Evolutionary conservation across 2,329 filamentous ascomycete genomes (phyloP).

Genomic region (Neonectria hederae): DNA sequence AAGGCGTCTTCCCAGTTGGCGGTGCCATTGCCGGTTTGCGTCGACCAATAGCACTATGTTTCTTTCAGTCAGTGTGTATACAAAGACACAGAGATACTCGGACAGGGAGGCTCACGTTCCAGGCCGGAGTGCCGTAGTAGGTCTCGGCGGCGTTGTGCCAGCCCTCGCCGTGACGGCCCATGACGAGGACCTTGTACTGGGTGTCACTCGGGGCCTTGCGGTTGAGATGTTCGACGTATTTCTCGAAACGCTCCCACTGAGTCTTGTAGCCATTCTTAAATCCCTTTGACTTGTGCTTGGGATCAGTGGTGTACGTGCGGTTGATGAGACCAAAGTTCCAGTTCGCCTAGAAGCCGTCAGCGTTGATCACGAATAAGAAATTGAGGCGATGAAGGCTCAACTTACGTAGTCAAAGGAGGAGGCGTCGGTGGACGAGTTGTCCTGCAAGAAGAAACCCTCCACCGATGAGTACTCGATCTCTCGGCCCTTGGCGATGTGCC

Average conservation of each 20-base stretch:
- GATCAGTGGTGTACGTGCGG: slow-evolving; percentile 67
- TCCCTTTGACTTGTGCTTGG: slow-evolving; percentile 44
- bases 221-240: slow-evolving; percentile 67
- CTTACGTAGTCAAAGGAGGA: slow-evolving; percentile 71
- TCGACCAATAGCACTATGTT: slow-evolving; percentile 70
- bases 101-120: slow-evolving; percentile 72
- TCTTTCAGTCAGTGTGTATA: not conserved
- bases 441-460: slow-evolving; percentile 71
- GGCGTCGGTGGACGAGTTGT: slow-evolving; percentile 64
- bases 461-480: slow-evolving; percentile 69
- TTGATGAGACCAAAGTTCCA: slow-evolving; percentile 74
- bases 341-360: slow-evolving; percentile 54
- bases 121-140: slow-evolving; percentile 73
- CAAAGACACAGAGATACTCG: rapidly evolving
- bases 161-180: slow-evolving; percentile 77
- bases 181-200: slow-evolving; percentile 72
- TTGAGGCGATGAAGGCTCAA: not conserved
- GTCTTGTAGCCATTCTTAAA: slow-evolving; percentile 53
- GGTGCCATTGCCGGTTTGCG: slow-evolving; percentile 71
- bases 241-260: slow-evolving; percentile 72
- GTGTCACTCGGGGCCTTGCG: slow-evolving; percentile 52
- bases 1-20: slow-evolving; percentile 70
- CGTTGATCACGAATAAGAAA: slow-evolving; percentile 3
- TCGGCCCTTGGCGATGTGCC: slow-evolving; percentile 46
- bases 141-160: slow-evolving; percentile 70